Conservation (phyloP, 768 basidiomycete species). For the Mycena indigotica region DNA sequence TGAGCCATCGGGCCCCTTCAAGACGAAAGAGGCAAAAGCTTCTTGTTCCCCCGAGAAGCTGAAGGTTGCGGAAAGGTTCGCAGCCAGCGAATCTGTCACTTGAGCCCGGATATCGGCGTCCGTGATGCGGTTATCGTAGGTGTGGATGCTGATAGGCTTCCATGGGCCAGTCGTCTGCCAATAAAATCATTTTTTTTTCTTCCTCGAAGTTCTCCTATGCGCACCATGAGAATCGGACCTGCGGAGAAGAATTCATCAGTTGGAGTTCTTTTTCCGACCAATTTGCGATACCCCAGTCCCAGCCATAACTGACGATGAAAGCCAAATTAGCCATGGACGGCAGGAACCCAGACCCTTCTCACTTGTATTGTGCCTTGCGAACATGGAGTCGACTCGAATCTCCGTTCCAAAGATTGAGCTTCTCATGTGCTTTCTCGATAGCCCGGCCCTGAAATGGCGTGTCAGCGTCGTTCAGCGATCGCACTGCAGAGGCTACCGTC, state of each 20-base stretch:
- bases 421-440: slow-evolving; percentile 66
- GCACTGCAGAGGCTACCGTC: slow-evolving; percentile 42
- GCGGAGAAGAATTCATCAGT: slow-evolving; percentile 6
- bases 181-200: background rate
- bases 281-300: slow-evolving; percentile 75
- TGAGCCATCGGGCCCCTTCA: slow-evolving; percentile 54
- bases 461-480: too few relatives aligned
- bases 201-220: background rate
- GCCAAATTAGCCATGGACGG: background rate
- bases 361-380: slow-evolving; percentile 93
- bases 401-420: slow-evolving; percentile 81
- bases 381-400: slow-evolving; percentile 89
- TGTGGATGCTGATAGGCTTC: slow-evolving; percentile 75
- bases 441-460: slow-evolving; percentile 58
- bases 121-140: slow-evolving; percentile 62
- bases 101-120: slow-evolving; percentile 64
- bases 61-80: slow-evolving; percentile 51
- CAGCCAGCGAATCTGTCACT: slow-evolving; percentile 58
- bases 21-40: slow-evolving; percentile 45
- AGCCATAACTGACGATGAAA: slow-evolving; percentile 66
- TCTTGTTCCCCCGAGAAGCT: slow-evolving; percentile 43
- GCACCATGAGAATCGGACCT: slow-evolving; percentile 77
- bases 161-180: slow-evolving; percentile 74
- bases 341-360: slow-evolving; percentile 27
- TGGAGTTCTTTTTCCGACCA: background rate